Evolutionary conservation across 2,329 filamentous ascomycete species (phyloP).

Genomic region (Coniochaeta prunicola): DNA sequence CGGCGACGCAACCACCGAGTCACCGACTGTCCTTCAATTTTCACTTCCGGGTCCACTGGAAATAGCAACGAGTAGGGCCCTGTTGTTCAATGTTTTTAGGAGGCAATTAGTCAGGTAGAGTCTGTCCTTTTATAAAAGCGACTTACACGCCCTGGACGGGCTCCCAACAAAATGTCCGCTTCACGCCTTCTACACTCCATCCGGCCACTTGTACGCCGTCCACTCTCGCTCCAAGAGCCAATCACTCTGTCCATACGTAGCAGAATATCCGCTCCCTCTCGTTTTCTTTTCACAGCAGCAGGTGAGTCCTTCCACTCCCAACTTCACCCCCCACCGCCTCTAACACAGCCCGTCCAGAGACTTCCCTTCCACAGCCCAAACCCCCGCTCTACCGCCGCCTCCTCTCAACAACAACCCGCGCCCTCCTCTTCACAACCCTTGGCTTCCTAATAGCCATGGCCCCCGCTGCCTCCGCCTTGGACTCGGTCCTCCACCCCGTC

Average conservation of each 20-base stretch:
- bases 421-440: slow-evolving; percentile 36
- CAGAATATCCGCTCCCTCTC: slow-evolving; percentile 3
- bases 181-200: neutral
- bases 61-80: neutral
- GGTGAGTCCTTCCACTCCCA: slow-evolving; percentile 8
- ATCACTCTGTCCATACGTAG: neutral
- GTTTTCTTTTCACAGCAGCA: slow-evolving; percentile 11
- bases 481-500: slow-evolving; percentile 39
- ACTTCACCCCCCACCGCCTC: neutral
- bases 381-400: neutral
- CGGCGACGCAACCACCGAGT: neutral
- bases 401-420: slow-evolving; percentile 23
- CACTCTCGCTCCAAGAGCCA: neutral
- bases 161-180: neutral
- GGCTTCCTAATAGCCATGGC: slow-evolving; percentile 52
- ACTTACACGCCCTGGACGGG: neutral
- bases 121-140: neutral
- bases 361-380: slow-evolving; percentile 5
- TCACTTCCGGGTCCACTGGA: neutral
- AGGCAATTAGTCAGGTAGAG: neutral
- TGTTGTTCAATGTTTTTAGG: neutral
- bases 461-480: slow-evolving; percentile 41
- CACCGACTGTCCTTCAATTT: neutral
- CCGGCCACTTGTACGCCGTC: slow-evolving; percentile 4
- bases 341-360: neutral